phyloP scores from a whole-genome alignment of 208 protist genomes.

The Vickermania ingenoplastis region DNA sequence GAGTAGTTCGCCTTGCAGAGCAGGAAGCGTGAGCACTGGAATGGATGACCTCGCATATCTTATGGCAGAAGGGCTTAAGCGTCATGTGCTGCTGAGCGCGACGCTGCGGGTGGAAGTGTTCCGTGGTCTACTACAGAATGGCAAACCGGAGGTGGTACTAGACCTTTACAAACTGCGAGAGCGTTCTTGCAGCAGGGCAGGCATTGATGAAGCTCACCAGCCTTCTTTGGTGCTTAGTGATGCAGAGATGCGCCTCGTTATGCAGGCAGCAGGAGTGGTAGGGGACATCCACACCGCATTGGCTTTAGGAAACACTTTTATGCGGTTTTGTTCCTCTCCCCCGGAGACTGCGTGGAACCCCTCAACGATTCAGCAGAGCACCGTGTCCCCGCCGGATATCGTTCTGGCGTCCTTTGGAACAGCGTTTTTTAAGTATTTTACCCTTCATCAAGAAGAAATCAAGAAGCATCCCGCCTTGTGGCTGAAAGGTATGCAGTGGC shows the following conservation, averaged over 20 bases:
- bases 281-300: neutral
- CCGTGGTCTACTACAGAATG: neutral
- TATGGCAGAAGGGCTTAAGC: neutral
- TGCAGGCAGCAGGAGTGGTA: neutral
- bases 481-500: neutral
- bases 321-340: too few relatives aligned
- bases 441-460: neutral
- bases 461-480: neutral
- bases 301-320: too few relatives aligned
- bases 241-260: neutral
- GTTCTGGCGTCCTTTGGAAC: neutral
- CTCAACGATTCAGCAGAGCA: neutral
- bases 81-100: neutral
- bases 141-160: neutral
- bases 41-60: too few relatives aligned
- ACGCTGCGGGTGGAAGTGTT: neutral
- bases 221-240: neutral
- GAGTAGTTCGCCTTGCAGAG: neutral
- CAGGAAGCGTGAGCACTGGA: neutral
- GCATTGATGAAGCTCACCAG: too few relatives aligned
- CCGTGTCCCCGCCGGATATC: neutral
- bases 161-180: too few relatives aligned
- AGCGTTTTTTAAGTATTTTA: neutral
- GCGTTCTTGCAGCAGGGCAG: too few relatives aligned
- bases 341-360: too few relatives aligned